These are phyloP conservation scores for Neurospora pannonica DNA, from an alignment of 495 filamentous ascomycete genomes.

Conservation along the genomic window DNA sequence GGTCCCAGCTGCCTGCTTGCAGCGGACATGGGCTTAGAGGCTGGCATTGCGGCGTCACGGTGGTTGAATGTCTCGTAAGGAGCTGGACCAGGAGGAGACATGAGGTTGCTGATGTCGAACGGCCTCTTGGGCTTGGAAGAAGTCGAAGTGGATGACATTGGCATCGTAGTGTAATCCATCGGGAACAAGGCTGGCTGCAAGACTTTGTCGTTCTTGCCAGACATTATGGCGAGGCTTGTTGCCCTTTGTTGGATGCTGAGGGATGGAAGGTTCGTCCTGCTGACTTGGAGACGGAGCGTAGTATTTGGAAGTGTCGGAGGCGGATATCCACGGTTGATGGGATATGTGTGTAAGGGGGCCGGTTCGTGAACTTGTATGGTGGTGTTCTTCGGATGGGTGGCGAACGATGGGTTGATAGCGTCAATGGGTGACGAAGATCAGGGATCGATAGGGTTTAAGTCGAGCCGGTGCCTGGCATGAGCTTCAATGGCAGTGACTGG, in stretches of 20 bases:
- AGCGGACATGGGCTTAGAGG: conserved; percentile 22
- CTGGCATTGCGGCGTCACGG: conserved; percentile 18
- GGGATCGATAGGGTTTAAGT: background rate
- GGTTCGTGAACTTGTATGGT: background rate
- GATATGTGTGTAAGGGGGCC: background rate
- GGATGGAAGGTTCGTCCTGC: background rate
- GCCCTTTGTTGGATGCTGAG: background rate
- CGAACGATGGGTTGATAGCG: background rate
- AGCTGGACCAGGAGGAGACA: conserved; percentile 65
- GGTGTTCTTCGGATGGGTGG: background rate
- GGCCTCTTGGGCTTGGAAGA: conserved; percentile 19
- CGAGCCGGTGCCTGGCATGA: background rate
- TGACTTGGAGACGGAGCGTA: background rate
- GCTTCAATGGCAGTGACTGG: background rate
- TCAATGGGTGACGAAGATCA: background rate
- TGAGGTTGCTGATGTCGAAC: conserved; percentile 47
- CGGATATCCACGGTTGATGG: background rate
- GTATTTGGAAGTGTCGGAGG: background rate
- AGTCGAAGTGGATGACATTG: conserved; percentile 1
- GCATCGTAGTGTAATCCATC: background rate
- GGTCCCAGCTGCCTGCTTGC: conserved; percentile 27
- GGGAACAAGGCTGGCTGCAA: background rate
- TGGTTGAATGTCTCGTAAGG: conserved; percentile 51
- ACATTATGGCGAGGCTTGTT: background rate
- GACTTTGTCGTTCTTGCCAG: background rate